Conservation (phyloP, 2,329 filamentous ascomycete genomes). For the Diaporthe eres region DNA sequence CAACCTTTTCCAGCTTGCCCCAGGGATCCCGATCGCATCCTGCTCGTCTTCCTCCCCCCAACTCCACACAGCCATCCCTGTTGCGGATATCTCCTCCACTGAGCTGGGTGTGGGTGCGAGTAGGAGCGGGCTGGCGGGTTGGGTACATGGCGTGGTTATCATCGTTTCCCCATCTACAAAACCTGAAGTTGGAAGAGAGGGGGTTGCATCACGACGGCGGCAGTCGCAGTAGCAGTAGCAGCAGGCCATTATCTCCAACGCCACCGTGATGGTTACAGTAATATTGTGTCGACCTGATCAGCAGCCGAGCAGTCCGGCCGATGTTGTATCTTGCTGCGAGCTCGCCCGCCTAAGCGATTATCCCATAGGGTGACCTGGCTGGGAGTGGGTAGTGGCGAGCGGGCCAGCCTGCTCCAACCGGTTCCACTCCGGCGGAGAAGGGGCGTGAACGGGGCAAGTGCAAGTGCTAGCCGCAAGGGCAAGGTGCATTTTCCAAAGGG, state of each 20-base stretch:
- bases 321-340: conserved; percentile 10
- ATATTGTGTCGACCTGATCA: conserved; percentile 6
- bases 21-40: conserved; percentile 10
- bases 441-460: conserved; percentile 23
- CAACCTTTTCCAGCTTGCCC: neutral
- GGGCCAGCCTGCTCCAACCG: conserved; percentile 13
- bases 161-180: neutral
- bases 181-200: conserved; percentile 7
- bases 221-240: neutral
- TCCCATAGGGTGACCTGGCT: neutral
- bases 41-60: neutral
- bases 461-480: neutral
- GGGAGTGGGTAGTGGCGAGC: conserved; percentile 5
- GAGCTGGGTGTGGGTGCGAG: neutral
- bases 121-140: neutral
- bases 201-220: conserved; percentile 19
- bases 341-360: conserved; percentile 4
- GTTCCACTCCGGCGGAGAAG: conserved; percentile 27
- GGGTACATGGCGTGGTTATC: neutral
- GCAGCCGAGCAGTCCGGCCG: conserved; percentile 30
- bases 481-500: neutral
- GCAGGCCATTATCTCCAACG: conserved; percentile 14
- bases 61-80: conserved; percentile 9
- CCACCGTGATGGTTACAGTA: conserved; percentile 2
- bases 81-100: neutral